phyloP scores from a whole-genome alignment of 495 filamentous ascomycete genomes.

The Daldinia concentrica region DNA sequence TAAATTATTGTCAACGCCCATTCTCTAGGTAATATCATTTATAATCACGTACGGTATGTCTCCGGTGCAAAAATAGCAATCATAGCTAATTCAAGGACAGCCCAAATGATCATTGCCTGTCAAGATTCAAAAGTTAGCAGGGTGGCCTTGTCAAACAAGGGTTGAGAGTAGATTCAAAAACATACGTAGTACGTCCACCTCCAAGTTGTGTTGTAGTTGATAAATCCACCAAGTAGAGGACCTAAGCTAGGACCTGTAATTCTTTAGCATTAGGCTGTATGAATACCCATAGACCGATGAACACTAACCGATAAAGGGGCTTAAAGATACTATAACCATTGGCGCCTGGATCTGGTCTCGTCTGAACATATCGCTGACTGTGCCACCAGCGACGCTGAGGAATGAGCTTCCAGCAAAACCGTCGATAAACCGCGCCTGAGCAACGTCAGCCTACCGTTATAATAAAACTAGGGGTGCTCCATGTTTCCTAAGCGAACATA shows the following conservation, averaged over 20 bases:
- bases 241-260: conserved; percentile 52
- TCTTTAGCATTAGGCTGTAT: conserved; percentile 43
- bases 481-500: conserved; percentile 16
- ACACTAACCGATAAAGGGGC: conserved; percentile 78
- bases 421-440: conserved; percentile 76
- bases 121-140: conserved; percentile 10
- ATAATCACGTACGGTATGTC: conserved; percentile 73
- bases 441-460: background rate
- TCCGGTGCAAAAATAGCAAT: conserved; percentile 84
- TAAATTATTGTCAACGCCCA: conserved; percentile 15
- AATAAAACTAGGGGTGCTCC: background rate
- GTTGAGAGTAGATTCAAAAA: background rate
- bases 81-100: conserved; percentile 64
- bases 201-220: conserved; percentile 82
- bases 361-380: conserved; percentile 87
- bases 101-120: conserved; percentile 77
- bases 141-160: background rate
- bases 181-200: conserved; percentile 88
- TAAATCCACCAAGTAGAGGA: conserved; percentile 66
- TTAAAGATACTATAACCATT: conserved; percentile 73
- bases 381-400: conserved; percentile 88
- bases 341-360: conserved; percentile 74
- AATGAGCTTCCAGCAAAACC: conserved; percentile 89
- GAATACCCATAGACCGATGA: conserved; percentile 39
- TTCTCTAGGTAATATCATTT: background rate